Conservation (phyloP, 805 yeast genomes). For the Isabelozyma pseudorhagii region DNA sequence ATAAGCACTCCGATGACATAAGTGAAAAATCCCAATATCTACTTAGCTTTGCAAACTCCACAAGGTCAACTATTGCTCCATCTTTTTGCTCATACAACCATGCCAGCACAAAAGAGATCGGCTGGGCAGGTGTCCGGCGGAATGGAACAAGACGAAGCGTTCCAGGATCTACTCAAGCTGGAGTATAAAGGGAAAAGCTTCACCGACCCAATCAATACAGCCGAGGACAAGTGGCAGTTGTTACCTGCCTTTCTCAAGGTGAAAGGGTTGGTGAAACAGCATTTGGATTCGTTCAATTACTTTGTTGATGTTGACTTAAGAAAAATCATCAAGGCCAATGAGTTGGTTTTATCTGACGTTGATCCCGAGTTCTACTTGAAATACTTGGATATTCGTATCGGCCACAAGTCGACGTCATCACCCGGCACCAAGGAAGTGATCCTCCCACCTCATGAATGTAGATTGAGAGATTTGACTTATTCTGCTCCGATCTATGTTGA, state of each 20-base stretch:
- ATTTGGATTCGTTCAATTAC: slow-evolving; percentile 95
- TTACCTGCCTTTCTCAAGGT: slow-evolving; percentile 94
- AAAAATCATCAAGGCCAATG: slow-evolving; percentile 90
- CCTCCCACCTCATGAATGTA: slow-evolving; percentile 90
- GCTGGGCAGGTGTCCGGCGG: not conserved
- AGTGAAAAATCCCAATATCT: not conserved
- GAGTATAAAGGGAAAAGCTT: slow-evolving; percentile 81
- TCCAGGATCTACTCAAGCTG: slow-evolving; percentile 75
- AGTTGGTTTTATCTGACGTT: slow-evolving; percentile 84
- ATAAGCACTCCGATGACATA: not conserved
- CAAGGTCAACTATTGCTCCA: too few relatives aligned
- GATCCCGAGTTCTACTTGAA: slow-evolving; percentile 96
- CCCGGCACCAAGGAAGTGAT: slow-evolving; percentile 55
- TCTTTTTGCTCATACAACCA: too few relatives aligned
- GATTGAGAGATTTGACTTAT: slow-evolving; percentile 89
- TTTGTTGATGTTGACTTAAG: slow-evolving; percentile 91
- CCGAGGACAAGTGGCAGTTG: slow-evolving; percentile 95
- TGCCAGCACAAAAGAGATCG: not conserved
- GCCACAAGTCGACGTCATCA: slow-evolving; percentile 62
- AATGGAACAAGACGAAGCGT: slow-evolving; percentile 51
- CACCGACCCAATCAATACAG: slow-evolving; percentile 85
- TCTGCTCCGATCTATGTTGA: slow-evolving; percentile 96
- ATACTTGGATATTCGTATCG: slow-evolving; percentile 90
- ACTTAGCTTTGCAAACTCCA: not conserved
- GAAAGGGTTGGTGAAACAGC: slow-evolving; percentile 95